A percentile compares a stretch with the other conserved stretches of the same genome.
phyloP scores from a whole-genome alignment of 441 rosid genomes.

The Corymbia calophylla region DNA sequence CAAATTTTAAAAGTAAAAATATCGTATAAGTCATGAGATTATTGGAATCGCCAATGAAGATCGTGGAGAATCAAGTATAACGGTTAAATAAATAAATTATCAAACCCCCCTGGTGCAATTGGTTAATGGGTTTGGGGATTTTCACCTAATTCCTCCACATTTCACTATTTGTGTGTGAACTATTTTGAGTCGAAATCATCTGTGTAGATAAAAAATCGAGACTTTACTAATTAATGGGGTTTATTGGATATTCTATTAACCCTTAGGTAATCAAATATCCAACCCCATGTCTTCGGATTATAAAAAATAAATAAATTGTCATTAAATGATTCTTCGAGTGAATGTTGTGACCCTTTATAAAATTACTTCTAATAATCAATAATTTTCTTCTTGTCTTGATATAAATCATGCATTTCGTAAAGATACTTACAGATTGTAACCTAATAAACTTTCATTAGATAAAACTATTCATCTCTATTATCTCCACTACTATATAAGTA shows the following conservation, averaged over 20 bases:
- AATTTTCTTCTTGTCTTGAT: not conserved
- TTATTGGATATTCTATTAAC: not conserved
- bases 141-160: rapidly evolving
- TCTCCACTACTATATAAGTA: rapidly evolving
- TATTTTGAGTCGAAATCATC: not conserved
- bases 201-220: not conserved
- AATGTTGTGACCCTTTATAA: not conserved
- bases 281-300: rapidly evolving
- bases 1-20: not conserved
- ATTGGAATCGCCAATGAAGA: not conserved
- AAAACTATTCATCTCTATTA: rapidly evolving
- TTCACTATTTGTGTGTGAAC: rapidly evolving
- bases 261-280: not conserved
- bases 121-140: not conserved
- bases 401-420: not conserved
- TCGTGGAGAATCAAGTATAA: not conserved
- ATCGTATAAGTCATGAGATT: not conserved
- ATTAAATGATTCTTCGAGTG: rapidly evolving
- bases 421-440: not conserved
- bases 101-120: not conserved
- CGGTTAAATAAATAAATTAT: not conserved
- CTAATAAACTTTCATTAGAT: rapidly evolving
- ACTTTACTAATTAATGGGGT: not conserved
- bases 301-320: rapidly evolving
- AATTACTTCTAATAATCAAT: not conserved